phyloP scores from a whole-genome alignment of 208 protist genomes.

The Blastocrithidia nonstop region DNA sequence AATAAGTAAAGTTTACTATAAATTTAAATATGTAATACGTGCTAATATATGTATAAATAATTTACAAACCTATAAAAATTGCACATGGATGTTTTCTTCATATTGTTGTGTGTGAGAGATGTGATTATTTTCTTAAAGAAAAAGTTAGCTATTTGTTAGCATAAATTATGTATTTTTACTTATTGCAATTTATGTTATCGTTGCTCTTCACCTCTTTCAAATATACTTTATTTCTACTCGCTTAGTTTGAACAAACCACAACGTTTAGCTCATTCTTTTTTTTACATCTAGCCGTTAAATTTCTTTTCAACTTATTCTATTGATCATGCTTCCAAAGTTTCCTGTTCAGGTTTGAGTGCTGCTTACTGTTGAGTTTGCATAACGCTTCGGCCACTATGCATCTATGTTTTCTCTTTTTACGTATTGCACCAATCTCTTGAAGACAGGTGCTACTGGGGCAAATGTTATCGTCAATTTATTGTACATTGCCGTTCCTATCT shows the following conservation, averaged over 20 bases:
- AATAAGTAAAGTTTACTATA: neutral
- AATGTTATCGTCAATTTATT: constrained; percentile 35
- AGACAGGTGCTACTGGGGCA: constrained; percentile 8
- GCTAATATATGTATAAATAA: no score
- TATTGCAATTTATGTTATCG: neutral
- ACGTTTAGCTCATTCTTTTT: constrained; percentile 3
- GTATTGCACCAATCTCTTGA: constrained; percentile 40
- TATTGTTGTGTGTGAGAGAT: constrained; percentile 4
- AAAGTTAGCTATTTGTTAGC: neutral
- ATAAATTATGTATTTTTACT: constrained; percentile 12
- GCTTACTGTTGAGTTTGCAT: constrained; percentile 36
- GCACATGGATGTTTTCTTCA: neutral
- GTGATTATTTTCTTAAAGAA: neutral
- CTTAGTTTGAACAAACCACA: neutral
- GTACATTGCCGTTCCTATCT: constrained; percentile 28
- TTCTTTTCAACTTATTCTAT: neutral
- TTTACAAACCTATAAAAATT: neutral
- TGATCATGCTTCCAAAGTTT: constrained; percentile 6
- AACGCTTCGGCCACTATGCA: constrained; percentile 49
- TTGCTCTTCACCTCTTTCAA: neutral
- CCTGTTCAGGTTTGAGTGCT: constrained; percentile 19
- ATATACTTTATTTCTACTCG: neutral
- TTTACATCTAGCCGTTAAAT: neutral
- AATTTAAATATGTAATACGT: neutral
- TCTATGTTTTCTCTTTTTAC: constrained; percentile 50